phyloP scores from a whole-genome alignment of 164 flowering plant genomes.

The Kalanchoe fedtschenkoi region DNA sequence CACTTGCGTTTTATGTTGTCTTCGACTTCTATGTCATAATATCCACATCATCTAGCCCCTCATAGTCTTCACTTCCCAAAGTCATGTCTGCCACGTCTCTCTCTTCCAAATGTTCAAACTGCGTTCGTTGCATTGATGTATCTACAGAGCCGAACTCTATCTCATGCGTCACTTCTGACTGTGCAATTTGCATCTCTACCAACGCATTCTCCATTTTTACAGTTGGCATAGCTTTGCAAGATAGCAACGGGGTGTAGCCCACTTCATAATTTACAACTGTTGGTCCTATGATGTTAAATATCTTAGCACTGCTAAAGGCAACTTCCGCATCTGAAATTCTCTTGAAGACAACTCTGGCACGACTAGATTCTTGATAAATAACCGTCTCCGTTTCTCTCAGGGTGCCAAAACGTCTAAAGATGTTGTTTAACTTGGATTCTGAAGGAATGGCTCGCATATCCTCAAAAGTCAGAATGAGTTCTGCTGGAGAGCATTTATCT shows the following conservation, averaged over 20 bases:
- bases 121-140: not conserved
- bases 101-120: not conserved
- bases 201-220: not conserved
- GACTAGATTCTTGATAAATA: slow-evolving; percentile 40
- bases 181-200: not conserved
- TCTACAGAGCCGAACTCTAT: not conserved
- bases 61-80: not conserved
- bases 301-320: slow-evolving; percentile 73
- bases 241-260: slow-evolving; percentile 28
- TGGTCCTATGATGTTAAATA: slow-evolving; percentile 63
- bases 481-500: slow-evolving; percentile 39
- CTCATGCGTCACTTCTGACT: not conserved
- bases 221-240: slow-evolving; percentile 22
- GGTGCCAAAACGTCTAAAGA: slow-evolving; percentile 71
- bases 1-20: not conserved
- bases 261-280: slow-evolving; percentile 56
- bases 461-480: slow-evolving; percentile 49
- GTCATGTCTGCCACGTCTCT: not conserved
- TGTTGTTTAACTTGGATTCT: slow-evolving; percentile 40
- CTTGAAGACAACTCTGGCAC: slow-evolving; percentile 75
- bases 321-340: slow-evolving; percentile 64
- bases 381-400: slow-evolving; percentile 62
- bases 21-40: not conserved
- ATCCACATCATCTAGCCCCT: slow-evolving; percentile 1
- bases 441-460: slow-evolving; percentile 55